Base-by-base conservation (phyloP, 805 yeast genomes). In the Lipomyces starkeyi region DNA sequence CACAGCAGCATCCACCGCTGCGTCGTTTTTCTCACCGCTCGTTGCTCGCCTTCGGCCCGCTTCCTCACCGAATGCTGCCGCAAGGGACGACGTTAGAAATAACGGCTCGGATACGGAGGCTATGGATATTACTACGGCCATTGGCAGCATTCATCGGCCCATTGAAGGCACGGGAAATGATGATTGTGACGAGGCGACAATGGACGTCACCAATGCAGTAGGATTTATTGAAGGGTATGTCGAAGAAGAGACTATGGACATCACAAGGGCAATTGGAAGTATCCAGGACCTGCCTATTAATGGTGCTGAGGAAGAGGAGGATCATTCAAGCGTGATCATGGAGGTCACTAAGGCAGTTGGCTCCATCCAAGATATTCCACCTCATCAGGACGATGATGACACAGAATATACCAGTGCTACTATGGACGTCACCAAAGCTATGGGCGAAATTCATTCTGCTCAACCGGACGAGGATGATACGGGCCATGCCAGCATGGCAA, bases 341-440 rank as follows among this genome's bases (percentile, higher is more conserved):
- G 70, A 72, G 20, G 20, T 72, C 47, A 71, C 74, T 3, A 37
- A 29, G 35, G 64, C 67, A 9, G 62, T 64, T 11, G 74, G 72
- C 17, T 37, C 43, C 8, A 62, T 69, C 11, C 27, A 34, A 43
- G 32, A 22, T n/a, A 49, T 34, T 37, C 49, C 37, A 25, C 63
- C 40, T 8, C 57, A 14, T 11, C 63, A 58, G 9, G 58, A 59
- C 14, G 43, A 49, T 17, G 66, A 66, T 20, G 67, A 53, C 13
- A 65, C 62, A 20, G 68, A 64, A 35, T 52, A 49, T 20, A 27
- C 66, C 34, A 63, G 54, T 14, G 25, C 58, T 14, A 59, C 73
- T 2, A 69, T 71, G 73, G 72, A 72, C 20, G 59, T 72, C 25
- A 72, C 74, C 9, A 32, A 54, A 17, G 72, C 74, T 29, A 27